phyloP scores from a whole-genome alignment of 2,329 filamentous ascomycete genomes.

The Fusarium poae region DNA sequence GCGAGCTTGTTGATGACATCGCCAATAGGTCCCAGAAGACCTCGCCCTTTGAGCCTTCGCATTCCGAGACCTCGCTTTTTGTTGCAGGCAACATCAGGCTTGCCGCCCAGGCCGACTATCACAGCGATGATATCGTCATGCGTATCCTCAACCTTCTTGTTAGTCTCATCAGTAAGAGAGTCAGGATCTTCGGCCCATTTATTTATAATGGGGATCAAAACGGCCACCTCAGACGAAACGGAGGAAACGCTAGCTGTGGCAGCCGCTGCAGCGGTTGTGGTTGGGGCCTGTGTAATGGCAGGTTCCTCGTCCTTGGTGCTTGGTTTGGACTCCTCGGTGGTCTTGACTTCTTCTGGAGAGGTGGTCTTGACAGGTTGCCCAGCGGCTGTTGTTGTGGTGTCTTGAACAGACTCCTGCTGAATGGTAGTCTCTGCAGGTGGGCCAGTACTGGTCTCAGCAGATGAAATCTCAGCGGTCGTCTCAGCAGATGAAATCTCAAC shows the following conservation, averaged over 20 bases:
- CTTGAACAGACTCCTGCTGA: not conserved
- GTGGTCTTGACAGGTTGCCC: not conserved
- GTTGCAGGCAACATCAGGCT: constrained; percentile 21
- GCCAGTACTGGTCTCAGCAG: no score
- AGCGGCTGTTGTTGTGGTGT: constrained; percentile 4
- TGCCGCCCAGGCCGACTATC: constrained; percentile 16
- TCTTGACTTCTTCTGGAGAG: not conserved
- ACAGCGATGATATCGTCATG: constrained; percentile 18
- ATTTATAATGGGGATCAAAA: not conserved
- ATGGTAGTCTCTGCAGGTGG: constrained; percentile 7
- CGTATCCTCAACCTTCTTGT: constrained; percentile 27
- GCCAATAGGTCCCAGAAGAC: constrained; percentile 13
- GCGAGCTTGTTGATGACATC: constrained; percentile 33
- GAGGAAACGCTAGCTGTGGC: not conserved
- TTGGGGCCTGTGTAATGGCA: not conserved
- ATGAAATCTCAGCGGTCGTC: not conserved
- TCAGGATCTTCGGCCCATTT: not conserved
- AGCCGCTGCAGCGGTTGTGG: not conserved
- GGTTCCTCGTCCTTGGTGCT: not conserved
- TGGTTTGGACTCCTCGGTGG: not conserved
- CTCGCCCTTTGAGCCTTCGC: constrained; percentile 14
- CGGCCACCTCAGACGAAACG: not conserved
- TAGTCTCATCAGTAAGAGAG: constrained; percentile 33
- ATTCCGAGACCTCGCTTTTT: constrained; percentile 27
- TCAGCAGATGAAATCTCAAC: not conserved